Base-by-base conservation (phyloP, 2,329 filamentous ascomycete species). In the Fusarium coicis region DNA sequence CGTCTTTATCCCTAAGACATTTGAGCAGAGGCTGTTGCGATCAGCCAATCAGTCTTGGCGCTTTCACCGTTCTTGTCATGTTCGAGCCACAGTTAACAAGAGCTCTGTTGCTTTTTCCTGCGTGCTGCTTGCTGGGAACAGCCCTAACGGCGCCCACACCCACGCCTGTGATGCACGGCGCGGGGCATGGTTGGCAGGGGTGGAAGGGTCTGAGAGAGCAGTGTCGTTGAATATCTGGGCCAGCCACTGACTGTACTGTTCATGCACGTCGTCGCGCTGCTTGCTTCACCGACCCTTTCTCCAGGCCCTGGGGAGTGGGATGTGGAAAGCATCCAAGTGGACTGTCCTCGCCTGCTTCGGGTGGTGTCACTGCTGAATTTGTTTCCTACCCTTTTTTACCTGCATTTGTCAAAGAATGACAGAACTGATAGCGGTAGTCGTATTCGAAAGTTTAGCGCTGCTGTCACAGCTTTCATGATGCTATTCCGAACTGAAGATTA, bases 161-260 rank as follows among this genome's bases (percentile, higher is more conserved):
- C 72, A 76, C 49, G 66, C 63, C 65, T 68, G 64, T 74, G 64
- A 74, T 57, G 73, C 70, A 74, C 70, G 70, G 73, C 57, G 62
- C 55, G 74, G 73, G 73, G 68, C 68, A 75, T 70, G 72, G 62
- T 61, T 49, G 43, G 70, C 70, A 71, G 54, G 76, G 74, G 66
- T 69, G 50, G n/a, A 61, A 73, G 66, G 61, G 64, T 56, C 32
- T 57, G 42, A 42, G 63, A 57, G 60, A 61, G 68, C 61, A 62
- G 60, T 73, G 70, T 64, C 72, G 52, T 68, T 69, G 74, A 72
- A 73, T 68, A 58, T 58, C 55, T 50, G 55, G 64, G 52, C 72
- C 75, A 79, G 77, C 77, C 77, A 79, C 77, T 73, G 74, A 73
- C 63, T 74, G 75, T 78, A 73, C 76, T 78, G 78, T 79, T 79